These are phyloP conservation scores for Fragaria nilgerrensis DNA, from an alignment of 306 rosid genomes.

Conservation along the genomic window DNA sequence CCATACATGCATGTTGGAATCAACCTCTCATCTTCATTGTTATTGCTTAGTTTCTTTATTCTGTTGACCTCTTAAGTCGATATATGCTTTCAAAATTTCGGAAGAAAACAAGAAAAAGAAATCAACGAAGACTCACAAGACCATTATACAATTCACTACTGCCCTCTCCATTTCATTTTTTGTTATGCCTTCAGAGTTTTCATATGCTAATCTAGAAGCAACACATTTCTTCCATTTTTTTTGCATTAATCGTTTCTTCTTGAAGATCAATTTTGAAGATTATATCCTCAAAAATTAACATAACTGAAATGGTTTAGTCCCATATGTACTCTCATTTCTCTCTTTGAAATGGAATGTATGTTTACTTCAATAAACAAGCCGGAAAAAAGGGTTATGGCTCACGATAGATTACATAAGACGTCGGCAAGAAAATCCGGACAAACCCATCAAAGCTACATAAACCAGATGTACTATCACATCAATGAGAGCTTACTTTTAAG, in stretches of 20 bases:
- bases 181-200: background rate
- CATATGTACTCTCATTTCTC: background rate
- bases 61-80: slow-evolving; percentile 7
- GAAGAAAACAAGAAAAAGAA: background rate
- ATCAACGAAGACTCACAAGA: slow-evolving; percentile 5
- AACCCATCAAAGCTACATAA: no score
- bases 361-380: no score
- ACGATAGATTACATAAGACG: no score
- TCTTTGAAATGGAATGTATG: no score
- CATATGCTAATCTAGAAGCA: background rate
- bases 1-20: slow-evolving; percentile 9
- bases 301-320: background rate
- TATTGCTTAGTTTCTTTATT: background rate
- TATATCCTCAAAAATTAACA: background rate
- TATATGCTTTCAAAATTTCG: slow-evolving; percentile 12
- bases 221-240: background rate
- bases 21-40: background rate
- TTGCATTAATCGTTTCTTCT: background rate
- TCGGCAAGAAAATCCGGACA: no score
- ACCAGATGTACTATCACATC: no score
- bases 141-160: background rate
- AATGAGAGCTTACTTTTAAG: no score
- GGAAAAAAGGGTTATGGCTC: no score
- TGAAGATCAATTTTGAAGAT: background rate
- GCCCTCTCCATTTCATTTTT: background rate